phyloP scores from a whole-genome alignment of 2,329 filamentous ascomycete species.

The Alternaria angustiovoidea region DNA sequence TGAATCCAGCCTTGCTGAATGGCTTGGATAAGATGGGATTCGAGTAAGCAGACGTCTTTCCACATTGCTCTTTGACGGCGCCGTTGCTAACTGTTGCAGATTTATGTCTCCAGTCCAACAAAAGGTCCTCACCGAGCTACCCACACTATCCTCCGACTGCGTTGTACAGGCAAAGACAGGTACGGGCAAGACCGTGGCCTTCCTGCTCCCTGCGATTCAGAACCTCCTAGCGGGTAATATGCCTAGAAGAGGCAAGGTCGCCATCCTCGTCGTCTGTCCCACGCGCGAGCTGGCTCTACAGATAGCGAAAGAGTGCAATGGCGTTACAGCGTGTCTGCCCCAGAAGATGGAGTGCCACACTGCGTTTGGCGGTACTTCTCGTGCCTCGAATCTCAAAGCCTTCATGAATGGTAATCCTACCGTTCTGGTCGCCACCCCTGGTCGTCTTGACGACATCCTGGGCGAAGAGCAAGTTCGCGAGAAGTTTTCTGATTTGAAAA shows the following conservation, averaged over 20 bases:
- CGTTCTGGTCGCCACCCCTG: conserved; percentile 59
- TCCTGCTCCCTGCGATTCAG: conserved; percentile 58
- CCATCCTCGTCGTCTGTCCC: conserved; percentile 58
- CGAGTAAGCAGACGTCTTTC: conserved; percentile 34
- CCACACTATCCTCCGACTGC: conserved; percentile 59
- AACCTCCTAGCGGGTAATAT: conserved; percentile 50
- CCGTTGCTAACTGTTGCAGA: conserved; percentile 31
- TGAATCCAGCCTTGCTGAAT: conserved; percentile 40
- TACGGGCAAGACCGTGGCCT: conserved; percentile 61
- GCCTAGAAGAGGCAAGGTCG: conserved; percentile 50
- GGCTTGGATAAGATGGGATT: conserved; percentile 50
- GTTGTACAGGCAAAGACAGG: conserved; percentile 63
- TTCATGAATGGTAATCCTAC: conserved; percentile 50
- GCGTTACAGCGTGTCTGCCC: conserved; percentile 53
- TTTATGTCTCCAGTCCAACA: conserved; percentile 64
- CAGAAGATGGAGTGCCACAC: conserved; percentile 55
- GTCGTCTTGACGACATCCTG: conserved; percentile 58
- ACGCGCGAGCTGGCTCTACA: conserved; percentile 60
- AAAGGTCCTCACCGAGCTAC: conserved; percentile 61
- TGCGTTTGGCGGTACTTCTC: conserved; percentile 53
- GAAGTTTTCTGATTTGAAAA: conserved; percentile 55
- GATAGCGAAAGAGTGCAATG: conserved; percentile 58
- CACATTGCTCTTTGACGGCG: not conserved
- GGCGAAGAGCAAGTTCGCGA: conserved; percentile 55
- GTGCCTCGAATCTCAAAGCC: conserved; percentile 42